A percentile compares a stretch with the other conserved stretches of the same genome.
Conservation (phyloP, 2,329 filamentous ascomycete genomes). For the Cercospora janseana region DNA sequence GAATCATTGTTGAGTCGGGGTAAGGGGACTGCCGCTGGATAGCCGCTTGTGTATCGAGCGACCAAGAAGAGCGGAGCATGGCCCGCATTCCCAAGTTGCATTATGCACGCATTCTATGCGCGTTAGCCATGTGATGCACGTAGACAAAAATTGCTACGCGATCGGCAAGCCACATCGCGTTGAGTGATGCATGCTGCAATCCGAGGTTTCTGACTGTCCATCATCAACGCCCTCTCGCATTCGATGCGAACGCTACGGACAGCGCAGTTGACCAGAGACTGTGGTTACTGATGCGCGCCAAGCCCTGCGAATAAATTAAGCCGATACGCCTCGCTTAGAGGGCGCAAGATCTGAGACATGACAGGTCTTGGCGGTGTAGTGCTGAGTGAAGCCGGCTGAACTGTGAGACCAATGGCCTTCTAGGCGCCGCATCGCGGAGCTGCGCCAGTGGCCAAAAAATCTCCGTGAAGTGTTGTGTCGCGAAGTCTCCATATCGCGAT, state of each 20-base stretch:
- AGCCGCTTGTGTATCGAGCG: background rate
- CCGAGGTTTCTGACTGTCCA: too few species aligned
- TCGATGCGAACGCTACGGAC: too few species aligned
- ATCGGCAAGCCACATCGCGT: constrained; percentile 10
- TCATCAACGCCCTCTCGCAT: too few species aligned
- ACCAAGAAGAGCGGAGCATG: constrained; percentile 3
- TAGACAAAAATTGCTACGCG: constrained; percentile 9
- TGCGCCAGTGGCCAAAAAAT: too few species aligned
- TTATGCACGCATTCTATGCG: constrained; percentile 20
- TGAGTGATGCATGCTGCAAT: too few species aligned
- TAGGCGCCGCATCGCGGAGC: background rate
- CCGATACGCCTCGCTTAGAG: constrained; percentile 17
- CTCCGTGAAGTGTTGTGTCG: too few species aligned
- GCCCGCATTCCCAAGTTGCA: constrained; percentile 2
- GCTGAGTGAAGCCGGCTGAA: background rate
- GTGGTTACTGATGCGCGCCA: constrained; percentile 11
- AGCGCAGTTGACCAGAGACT: too few species aligned
- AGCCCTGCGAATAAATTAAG: constrained; percentile 24
- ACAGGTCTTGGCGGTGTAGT: constrained; percentile 10
- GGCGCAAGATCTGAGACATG: constrained; percentile 22
- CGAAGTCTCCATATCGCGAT: too few species aligned
- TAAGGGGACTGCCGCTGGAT: background rate
- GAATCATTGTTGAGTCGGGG: too few species aligned
- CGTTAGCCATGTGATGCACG: constrained; percentile 10
- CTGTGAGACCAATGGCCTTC: constrained; percentile 1